These are phyloP conservation scores for Mycena capillaripes DNA, from an alignment of 768 basidiomycete species.

Conservation along the genomic window DNA sequence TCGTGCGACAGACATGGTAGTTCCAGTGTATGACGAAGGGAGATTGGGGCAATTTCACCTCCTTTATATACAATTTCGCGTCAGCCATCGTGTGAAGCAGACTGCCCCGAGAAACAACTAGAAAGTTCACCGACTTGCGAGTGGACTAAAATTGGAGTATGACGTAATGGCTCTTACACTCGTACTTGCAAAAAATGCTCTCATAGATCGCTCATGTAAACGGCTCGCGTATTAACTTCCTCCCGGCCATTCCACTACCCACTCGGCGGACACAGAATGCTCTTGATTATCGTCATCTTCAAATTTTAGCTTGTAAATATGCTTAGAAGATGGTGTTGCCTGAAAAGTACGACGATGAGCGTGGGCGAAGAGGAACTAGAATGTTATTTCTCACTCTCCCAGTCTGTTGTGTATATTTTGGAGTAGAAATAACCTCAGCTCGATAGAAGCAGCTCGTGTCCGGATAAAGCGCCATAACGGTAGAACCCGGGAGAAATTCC, in stretches of 20 bases:
- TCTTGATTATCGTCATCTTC: slow-evolving; percentile 92
- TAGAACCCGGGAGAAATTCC: slow-evolving; percentile 78
- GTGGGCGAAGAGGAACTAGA: background rate
- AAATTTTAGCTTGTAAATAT: slow-evolving; percentile 84
- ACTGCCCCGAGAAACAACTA: slow-evolving; percentile 9
- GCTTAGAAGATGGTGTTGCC: slow-evolving; percentile 58
- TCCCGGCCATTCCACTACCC: slow-evolving; percentile 87
- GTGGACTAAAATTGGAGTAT: background rate
- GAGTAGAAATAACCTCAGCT: slow-evolving; percentile 84
- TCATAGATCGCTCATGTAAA: slow-evolving; percentile 34
- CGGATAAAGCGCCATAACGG: slow-evolving; percentile 90
- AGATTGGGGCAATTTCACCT: slow-evolving; percentile 1
- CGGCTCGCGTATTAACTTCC: slow-evolving; percentile 31
- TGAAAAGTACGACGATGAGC: slow-evolving; percentile 26
- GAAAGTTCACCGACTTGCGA: slow-evolving; percentile 19
- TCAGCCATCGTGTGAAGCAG: slow-evolving; percentile 28
- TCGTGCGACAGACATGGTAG: slow-evolving; percentile 75
- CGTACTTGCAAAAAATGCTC: background rate
- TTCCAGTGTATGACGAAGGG: background rate
- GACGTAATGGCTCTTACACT: background rate
- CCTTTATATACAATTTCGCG: slow-evolving; percentile 27
- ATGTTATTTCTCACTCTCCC: slow-evolving; percentile 48
- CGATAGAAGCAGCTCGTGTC: slow-evolving; percentile 94
- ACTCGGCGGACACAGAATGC: slow-evolving; percentile 80
- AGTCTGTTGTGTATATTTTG: slow-evolving; percentile 56